These are phyloP conservation scores for Drosera capensis DNA, from an alignment of 148 eudicot genomes.

Conservation along the genomic window DNA sequence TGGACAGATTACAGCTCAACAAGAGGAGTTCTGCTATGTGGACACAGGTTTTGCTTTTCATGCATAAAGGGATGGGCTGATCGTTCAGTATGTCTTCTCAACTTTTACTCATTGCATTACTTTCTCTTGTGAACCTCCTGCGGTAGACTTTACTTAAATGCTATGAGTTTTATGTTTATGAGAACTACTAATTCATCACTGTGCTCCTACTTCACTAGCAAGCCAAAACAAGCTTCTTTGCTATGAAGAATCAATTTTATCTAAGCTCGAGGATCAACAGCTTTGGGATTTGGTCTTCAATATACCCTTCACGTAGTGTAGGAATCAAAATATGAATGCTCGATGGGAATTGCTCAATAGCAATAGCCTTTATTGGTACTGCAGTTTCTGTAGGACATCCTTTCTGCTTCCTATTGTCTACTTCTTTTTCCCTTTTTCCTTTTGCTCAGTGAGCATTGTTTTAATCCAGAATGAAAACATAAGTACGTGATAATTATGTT, in stretches of 20 bases:
- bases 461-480: no score
- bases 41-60: constrained; percentile 86
- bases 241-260: no score
- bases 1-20: constrained; percentile 69
- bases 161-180: background rate
- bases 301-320: background rate
- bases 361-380: no score
- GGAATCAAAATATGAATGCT: background rate
- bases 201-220: no score
- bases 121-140: background rate
- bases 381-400: no score
- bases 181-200: no score
- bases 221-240: background rate
- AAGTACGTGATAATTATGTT: no score
- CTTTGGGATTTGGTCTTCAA: background rate
- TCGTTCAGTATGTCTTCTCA: constrained; percentile 33
- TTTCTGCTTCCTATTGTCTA: no score
- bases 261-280: background rate
- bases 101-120: constrained; percentile 1
- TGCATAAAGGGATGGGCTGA: constrained; percentile 95
- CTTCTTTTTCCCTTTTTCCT: no score
- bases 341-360: no score
- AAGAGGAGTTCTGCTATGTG: constrained; percentile 82
- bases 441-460: no score
- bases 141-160: no score